phyloP scores from a whole-genome alignment of 169 alveolate species.

The Theileria equi region DNA sequence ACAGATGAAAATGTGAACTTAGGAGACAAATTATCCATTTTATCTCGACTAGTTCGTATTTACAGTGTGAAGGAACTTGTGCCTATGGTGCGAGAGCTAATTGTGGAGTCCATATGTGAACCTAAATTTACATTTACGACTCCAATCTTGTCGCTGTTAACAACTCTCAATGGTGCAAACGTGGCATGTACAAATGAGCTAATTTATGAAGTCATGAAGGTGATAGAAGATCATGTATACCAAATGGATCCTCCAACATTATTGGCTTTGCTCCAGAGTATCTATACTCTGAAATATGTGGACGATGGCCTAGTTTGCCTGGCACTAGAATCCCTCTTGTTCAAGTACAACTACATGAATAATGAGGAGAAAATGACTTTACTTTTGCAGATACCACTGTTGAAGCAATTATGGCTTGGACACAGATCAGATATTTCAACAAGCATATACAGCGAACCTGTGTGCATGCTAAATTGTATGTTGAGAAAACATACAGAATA shows the following conservation, averaged over 20 bases:
- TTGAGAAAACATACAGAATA: slow-evolving; percentile 34
- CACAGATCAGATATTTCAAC: slow-evolving; percentile 20
- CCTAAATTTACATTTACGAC: no score
- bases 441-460: slow-evolving; percentile 49
- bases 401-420: slow-evolving; percentile 32
- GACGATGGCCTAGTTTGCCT: slow-evolving; percentile 24
- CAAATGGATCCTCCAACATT: slow-evolving; percentile 10
- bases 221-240: slow-evolving; percentile 6
- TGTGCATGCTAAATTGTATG: slow-evolving; percentile 44
- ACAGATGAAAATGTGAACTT: no score
- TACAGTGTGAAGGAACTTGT: no score
- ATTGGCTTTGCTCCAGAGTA: slow-evolving; percentile 30
- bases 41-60: no score
- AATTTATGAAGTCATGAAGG: no score
- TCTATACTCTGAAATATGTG: slow-evolving; percentile 20
- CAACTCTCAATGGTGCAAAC: no score
- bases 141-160: no score
- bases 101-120: no score
- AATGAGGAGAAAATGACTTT: slow-evolving; percentile 32
- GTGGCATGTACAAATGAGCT: no score
- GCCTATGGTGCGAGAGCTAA: no score
- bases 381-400: slow-evolving; percentile 15
- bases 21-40: no score
- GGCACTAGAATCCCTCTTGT: slow-evolving; percentile 30
- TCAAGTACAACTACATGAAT: slow-evolving; percentile 21